Evolutionary conservation across 306 rosid genomes (phyloP).

Genomic region (Prunus dulcis): DNA sequence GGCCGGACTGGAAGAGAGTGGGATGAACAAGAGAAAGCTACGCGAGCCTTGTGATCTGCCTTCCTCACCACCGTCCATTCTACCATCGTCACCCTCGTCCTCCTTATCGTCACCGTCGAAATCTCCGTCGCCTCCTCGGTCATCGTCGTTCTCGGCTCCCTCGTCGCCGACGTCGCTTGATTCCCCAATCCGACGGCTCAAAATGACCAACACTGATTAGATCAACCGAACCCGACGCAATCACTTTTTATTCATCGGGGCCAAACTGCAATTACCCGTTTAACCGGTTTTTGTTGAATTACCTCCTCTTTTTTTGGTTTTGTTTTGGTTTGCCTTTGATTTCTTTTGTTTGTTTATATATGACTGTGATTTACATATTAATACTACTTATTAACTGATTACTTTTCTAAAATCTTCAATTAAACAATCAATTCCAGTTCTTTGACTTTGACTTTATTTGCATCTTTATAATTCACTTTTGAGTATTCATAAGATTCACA

Average conservation of each 20-base stretch:
- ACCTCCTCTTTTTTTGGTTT: conserved; percentile 4
- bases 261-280: conserved; percentile 54
- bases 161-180: conserved; percentile 49
- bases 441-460: not conserved
- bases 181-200: conserved; percentile 75
- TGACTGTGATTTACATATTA: conserved; percentile 18
- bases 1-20: conserved; percentile 26
- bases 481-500: too few species aligned
- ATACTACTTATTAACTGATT: conserved; percentile 27
- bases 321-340: conserved; percentile 16
- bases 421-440: not conserved
- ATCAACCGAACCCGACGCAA: not conserved
- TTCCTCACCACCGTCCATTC: conserved; percentile 55
- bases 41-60: conserved; percentile 45
- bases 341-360: conserved; percentile 40
- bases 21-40: conserved; percentile 66
- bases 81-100: conserved; percentile 32
- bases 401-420: not conserved
- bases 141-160: conserved; percentile 34
- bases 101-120: conserved; percentile 31
- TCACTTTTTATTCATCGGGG: conserved; percentile 17
- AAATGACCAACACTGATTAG: conserved; percentile 49
- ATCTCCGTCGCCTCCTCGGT: conserved; percentile 13
- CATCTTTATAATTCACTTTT: too few species aligned
- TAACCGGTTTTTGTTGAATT: conserved; percentile 61